Base-by-base conservation (phyloP, 805 yeast genomes). In the Kluyveromyces dobzhanskii region DNA sequence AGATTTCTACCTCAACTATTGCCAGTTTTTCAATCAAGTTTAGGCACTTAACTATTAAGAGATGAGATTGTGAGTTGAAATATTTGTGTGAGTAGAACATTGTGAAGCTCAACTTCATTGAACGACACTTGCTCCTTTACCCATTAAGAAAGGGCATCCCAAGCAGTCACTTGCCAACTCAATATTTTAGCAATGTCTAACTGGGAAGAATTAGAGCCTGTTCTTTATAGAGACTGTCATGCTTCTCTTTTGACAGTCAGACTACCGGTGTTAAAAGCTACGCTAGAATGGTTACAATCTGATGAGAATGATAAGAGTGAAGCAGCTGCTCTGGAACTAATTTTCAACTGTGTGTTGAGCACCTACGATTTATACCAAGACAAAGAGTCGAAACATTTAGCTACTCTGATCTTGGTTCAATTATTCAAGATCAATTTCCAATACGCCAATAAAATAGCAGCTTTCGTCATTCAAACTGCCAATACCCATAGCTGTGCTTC, bases 291-390 rank as follows among this genome's bases (percentile, higher is more conserved):
- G 16, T 42, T 58, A 19, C 34, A 46, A 28, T 31, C 38, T 26
- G 50, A 46, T 24, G 17, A 32, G 9, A 35, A 35, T 1, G 16
- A 11, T 11, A 27, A 18, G 3, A 31, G 43, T 39, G 16, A 35
- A 47, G 30, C 53, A 47, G 39, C 40, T 44, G 19, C 40, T 47
- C 49, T 64, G 29, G 49, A 54, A 16, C 50, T 53, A 34, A 50
- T 66, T 5, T 59, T 69, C 3, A 27, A 54, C 5, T 50, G 47
- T 12, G 54, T 78, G 34, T 59, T 78, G 44, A 65, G 64, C 34
- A 70, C 80, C 3, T 77, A 64, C 55, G 57, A 61, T 34, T 66
- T 65, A 48, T 76, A 76, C 44, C 71, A 66, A 45, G 84, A 79
- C 51, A 45, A 60, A 9, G 57, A 54, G 35, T 74, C 81, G 12